A percentile compares a stretch with the other conserved stretches of the same genome.
Conservation (phyloP, 441 rosid genomes). For the Brassica hybrid region DNA sequence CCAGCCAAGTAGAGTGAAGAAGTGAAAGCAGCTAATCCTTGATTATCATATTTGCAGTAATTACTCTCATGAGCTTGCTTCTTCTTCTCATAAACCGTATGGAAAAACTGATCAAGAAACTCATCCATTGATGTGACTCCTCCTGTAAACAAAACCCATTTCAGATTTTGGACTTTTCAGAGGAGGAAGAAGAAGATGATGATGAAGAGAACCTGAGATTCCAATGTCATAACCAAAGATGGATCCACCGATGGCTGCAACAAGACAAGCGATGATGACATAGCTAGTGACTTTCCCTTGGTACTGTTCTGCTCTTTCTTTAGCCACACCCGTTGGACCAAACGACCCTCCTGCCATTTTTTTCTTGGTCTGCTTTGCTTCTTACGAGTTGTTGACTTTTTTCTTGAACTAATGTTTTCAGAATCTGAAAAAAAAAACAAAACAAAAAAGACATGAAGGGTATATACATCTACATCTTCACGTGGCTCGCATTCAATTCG, state of each 20-base stretch:
- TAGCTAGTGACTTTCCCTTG: slow-evolving; percentile 73
- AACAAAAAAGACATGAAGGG: neutral
- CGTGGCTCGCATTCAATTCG: slow-evolving; percentile 14
- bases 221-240: slow-evolving; percentile 94
- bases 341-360: slow-evolving; percentile 83
- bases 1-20: slow-evolving; percentile 94
- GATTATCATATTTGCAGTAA: slow-evolving; percentile 88
- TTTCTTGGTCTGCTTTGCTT: neutral
- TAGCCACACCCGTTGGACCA: slow-evolving; percentile 77
- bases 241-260: slow-evolving; percentile 87
- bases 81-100: slow-evolving; percentile 62
- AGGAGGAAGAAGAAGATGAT: neutral
- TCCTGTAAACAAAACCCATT: slow-evolving; percentile 52
- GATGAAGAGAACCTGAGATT: slow-evolving; percentile 62
- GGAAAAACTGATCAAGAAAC: slow-evolving; percentile 81
- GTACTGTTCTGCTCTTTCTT: slow-evolving; percentile 81
- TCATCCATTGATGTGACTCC: slow-evolving; percentile 91
- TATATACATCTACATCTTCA: slow-evolving; percentile 19
- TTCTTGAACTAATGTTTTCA: neutral
- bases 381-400: slow-evolving; percentile 10
- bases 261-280: slow-evolving; percentile 69
- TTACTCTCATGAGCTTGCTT: slow-evolving; percentile 78
- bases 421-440: slow-evolving; percentile 25
- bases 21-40: slow-evolving; percentile 83
- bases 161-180: neutral